Conservation (phyloP, 1,139 yeast genomes). For the Kurtzmaniella quercitrusa region DNA sequence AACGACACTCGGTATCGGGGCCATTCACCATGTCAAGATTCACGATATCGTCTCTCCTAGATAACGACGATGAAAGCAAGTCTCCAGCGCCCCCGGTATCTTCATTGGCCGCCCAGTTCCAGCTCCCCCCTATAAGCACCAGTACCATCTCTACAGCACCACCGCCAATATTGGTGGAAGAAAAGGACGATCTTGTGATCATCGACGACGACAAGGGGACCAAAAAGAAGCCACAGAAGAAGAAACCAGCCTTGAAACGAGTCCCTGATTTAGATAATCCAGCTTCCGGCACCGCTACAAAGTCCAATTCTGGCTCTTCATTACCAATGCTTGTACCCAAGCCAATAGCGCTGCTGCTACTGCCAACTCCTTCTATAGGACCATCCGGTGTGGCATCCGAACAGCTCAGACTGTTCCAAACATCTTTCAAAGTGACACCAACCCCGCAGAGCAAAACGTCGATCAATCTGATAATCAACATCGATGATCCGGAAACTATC, state of each 20-base stretch:
- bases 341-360: slow-evolving; percentile 6
- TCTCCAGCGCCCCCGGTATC: not conserved
- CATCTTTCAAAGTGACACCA: slow-evolving; percentile 14
- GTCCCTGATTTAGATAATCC: not conserved
- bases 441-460: slow-evolving; percentile 24
- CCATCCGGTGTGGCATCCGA: slow-evolving; percentile 10
- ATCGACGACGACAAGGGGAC: slow-evolving; percentile 4
- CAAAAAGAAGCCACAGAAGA: slow-evolving; percentile 3
- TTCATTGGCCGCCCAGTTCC: slow-evolving; percentile 1
- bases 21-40: slow-evolving; percentile 4
- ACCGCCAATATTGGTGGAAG: not conserved
- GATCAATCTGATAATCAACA: slow-evolving; percentile 34
- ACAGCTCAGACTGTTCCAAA: slow-evolving; percentile 29
- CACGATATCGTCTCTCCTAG: slow-evolving; percentile 8
- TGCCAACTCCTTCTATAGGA: not conserved
- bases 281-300: not conserved
- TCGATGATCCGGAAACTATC: slow-evolving; percentile 18
- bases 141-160: not conserved
- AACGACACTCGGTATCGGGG: no score
- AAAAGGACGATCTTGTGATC: slow-evolving; percentile 2
- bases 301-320: slow-evolving; percentile 1
- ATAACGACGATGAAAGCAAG: slow-evolving; percentile 5
- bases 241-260: slow-evolving; percentile 1
- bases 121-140: slow-evolving; percentile 1
- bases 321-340: slow-evolving; percentile 13